Base-by-base conservation (phyloP, 352 stramenopile genomes). In the Saprolegnia parasitica region DNA sequence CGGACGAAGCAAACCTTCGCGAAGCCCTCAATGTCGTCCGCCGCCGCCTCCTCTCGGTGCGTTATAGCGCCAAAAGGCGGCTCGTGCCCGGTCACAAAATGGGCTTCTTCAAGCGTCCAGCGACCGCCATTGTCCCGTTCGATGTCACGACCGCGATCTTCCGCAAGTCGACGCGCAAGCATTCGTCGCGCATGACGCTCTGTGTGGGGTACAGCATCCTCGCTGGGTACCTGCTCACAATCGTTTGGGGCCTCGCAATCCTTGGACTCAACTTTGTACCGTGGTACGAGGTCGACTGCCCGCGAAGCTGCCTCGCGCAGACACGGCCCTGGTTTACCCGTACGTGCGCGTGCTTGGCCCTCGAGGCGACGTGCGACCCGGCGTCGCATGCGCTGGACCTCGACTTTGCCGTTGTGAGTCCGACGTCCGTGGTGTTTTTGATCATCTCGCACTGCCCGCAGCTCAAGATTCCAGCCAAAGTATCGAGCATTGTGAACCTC, bases 371-470 rank as follows among this genome's bases (percentile, higher is more conserved):
- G 42, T 49, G 42, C 42, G 42, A 49, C 10, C 42, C 42, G 13
- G 42, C 11, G 1, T 49, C 42, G 42, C 4, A 49, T n/a, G 8
- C 4, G 42, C 42, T 49, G 3, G 42, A 49, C 13, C 42, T 49
- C 13, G 42, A 49, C 42, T 49, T 49, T 49, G 42, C 42, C 42
- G 42, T 49, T n/a, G 42, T 49, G 42, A n/a, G 13, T n/a, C 42
- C 42, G 42, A 49, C 42, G 42, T 15, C 42, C 13, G 42, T 49
- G 42, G 42, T 49, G 42, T 49, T 52, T 32, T 35, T 74, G 0
- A 64, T 73, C 20, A 49, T 76, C 26, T 67, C 73, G 4, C 47
- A 72, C 39, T 78, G 73, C 37, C n/a, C 58, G 5, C 55, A 63
- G 39, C 64, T 74, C n/a, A 4, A 23, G 56, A 64, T 74, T 52